These are phyloP conservation scores for Acmispon strigosus DNA, from an alignment of 306 rosid species.

Conservation along the genomic window DNA sequence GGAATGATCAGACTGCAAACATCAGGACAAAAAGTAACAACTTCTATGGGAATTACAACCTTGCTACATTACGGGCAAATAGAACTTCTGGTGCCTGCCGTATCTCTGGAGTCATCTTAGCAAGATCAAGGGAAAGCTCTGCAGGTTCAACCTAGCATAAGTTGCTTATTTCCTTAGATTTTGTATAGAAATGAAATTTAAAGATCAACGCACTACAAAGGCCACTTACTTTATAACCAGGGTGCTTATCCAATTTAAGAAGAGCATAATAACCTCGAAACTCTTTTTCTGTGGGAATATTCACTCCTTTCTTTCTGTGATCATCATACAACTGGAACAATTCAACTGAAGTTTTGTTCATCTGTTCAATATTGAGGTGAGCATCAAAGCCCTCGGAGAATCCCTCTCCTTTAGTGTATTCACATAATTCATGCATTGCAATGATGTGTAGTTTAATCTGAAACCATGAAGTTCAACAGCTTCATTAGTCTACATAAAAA, in stretches of 20 bases:
- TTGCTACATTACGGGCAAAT: conserved; percentile 92
- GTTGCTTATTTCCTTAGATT: conserved; percentile 31
- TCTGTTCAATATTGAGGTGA: conserved; percentile 98
- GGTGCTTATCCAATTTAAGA: conserved; percentile 98
- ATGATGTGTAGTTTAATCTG: conserved; percentile 94
- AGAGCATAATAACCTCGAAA: conserved; percentile 98
- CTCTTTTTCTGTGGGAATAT: conserved; percentile 69
- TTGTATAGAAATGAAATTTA: conserved; percentile 23
- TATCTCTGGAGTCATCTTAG: conserved; percentile 93
- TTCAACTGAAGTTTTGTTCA: conserved; percentile 97
- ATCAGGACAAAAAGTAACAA: background rate
- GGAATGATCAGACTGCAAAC: conserved; percentile 24
- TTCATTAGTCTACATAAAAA: conserved; percentile 25
- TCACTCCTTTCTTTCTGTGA: conserved; percentile 90
- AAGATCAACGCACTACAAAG: conserved; percentile 21
- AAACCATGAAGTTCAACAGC: conserved; percentile 29
- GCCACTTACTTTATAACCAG: conserved; percentile 87
- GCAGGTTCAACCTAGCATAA: conserved; percentile 92
- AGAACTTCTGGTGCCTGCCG: conserved; percentile 87
- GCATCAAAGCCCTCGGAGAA: conserved; percentile 98
- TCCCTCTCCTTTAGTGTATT: conserved; percentile 95
- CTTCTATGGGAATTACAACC: conserved; percentile 39
- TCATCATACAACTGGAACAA: conserved; percentile 94
- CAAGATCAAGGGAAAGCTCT: conserved; percentile 98
- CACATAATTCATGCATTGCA: conserved; percentile 96